Evolutionary conservation across 2,329 filamentous ascomycete genomes (phyloP), one percentile per base, ranked within the genome.

Genomic region (Colletotrichum tropicicola): DNA sequence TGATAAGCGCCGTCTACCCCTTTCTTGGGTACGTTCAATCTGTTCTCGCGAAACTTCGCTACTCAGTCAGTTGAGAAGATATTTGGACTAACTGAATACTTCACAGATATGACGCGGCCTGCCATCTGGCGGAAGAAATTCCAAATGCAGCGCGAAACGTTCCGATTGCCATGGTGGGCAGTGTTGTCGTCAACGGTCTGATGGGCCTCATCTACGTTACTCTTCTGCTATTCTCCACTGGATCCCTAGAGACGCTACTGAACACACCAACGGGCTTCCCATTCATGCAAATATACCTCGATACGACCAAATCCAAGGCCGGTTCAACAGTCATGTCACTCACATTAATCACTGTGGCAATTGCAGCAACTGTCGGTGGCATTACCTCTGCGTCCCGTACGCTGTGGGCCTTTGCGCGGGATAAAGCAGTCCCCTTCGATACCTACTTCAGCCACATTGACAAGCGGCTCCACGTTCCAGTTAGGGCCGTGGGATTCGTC

Each of bases 151-250:
- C 68, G 12, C 70, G 73, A 0, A 75, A 76, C 15, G 74, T 77
- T 0, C 75, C 75, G 0, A 45, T 75, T 6, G 75, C 75, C 8
- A 77, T 77, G 74, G 67, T 78, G 0, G 73, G 74, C 3, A 74
- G 72, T 17, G 71, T 75, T 2, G 59, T 74, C 0, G 70, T 80
- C 21, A 85, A 85, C 41, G 82, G 81, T 0, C 54, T 84, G 1
- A 76, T 84, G 45, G 82, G 81, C 2, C 71, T 84, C 3, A 72
- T 73, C 2, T 83, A 78, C 59, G 73, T 72, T 23, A 73, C 82
- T 49, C 70, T 83, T 15, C 70, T 85, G 0, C 72, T 84, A 1
- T 85, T 79, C 69, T 79, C 76, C 0, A 74, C 81, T 0, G 79
- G 80, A 1, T 69, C 76, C 17, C 72, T 83, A 0, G 70, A 80